phyloP scores from a whole-genome alignment of 129 eudicot species.

The Lactuca saligna region DNA sequence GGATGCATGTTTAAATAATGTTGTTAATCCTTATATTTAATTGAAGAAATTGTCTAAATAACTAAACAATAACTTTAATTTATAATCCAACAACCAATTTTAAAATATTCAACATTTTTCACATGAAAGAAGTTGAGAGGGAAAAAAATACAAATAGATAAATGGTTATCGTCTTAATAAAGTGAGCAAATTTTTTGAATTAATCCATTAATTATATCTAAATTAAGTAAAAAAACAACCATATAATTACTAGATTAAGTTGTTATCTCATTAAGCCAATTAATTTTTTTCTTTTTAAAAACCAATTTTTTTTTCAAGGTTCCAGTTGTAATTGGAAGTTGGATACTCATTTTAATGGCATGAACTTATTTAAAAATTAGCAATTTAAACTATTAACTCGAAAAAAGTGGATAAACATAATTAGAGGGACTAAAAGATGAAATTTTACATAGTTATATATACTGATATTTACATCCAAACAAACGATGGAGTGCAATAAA shows the following conservation, averaged over 20 bases:
- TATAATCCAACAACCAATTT: background rate
- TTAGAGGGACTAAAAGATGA: background rate
- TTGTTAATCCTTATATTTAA: too few relatives aligned
- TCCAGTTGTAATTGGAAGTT: background rate
- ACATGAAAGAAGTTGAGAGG: too few relatives aligned
- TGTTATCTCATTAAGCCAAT: background rate
- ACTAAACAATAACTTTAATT: too few relatives aligned
- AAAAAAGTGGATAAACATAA: background rate
- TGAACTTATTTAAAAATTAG: background rate
- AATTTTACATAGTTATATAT: constrained; percentile 17
- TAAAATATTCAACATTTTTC: too few relatives aligned
- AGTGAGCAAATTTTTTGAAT: background rate
- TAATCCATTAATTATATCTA: too few relatives aligned
- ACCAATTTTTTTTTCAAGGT: background rate
- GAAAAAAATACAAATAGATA: too few relatives aligned
- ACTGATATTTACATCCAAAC: constrained; percentile 26
- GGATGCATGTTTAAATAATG: background rate
- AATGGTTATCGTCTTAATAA: background rate
- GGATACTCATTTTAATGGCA: background rate
- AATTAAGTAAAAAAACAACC: too few relatives aligned
- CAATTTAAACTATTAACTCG: background rate
- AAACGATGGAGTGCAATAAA: constrained; percentile 19
- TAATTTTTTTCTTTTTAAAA: too few relatives aligned
- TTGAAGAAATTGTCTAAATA: too few relatives aligned
- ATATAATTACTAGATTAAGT: background rate